Conservation (phyloP, 1,284 basidiomycete species). For the Ganoderma lucidum region DNA sequence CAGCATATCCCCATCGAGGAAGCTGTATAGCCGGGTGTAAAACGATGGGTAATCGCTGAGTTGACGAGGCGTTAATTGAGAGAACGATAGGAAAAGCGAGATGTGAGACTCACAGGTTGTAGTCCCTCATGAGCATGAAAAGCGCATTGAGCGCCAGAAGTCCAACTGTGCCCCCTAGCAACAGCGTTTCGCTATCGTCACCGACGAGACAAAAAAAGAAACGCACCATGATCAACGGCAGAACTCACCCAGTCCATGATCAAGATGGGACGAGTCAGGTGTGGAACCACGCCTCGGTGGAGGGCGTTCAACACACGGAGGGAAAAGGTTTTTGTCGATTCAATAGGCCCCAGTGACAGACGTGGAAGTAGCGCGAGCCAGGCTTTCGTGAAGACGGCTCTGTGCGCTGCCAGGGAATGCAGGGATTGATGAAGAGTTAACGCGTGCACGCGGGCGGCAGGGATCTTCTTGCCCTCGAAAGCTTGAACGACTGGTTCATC, state of each 20-base stretch:
- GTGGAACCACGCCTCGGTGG: conserved; percentile 87
- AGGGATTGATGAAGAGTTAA: conserved; percentile 80
- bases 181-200: background rate
- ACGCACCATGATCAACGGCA: conserved; percentile 83
- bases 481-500: conserved; percentile 62
- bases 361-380: conserved; percentile 81
- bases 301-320: conserved; percentile 80
- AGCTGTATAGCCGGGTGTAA: conserved; percentile 92
- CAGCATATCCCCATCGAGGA: conserved; percentile 87
- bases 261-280: conserved; percentile 81
- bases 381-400: conserved; percentile 78
- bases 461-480: conserved; percentile 44
- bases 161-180: conserved; percentile 84
- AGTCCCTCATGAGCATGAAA: conserved; percentile 91
- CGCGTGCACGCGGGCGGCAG: conserved; percentile 59
- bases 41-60: conserved; percentile 93
- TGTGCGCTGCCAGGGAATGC: conserved; percentile 77
- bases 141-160: conserved; percentile 92
- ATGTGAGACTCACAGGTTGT: conserved; percentile 80
- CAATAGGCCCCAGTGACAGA: conserved; percentile 50
- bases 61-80: conserved; percentile 5
- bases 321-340: conserved; percentile 53
- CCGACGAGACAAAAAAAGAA: background rate
- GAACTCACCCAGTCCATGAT: conserved; percentile 96
- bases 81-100: background rate